Evolutionary conservation across 768 basidiomycete species (phyloP), one percentile per base, ranked within the genome.

Genomic region (Dioszegia aurantiaca): DNA sequence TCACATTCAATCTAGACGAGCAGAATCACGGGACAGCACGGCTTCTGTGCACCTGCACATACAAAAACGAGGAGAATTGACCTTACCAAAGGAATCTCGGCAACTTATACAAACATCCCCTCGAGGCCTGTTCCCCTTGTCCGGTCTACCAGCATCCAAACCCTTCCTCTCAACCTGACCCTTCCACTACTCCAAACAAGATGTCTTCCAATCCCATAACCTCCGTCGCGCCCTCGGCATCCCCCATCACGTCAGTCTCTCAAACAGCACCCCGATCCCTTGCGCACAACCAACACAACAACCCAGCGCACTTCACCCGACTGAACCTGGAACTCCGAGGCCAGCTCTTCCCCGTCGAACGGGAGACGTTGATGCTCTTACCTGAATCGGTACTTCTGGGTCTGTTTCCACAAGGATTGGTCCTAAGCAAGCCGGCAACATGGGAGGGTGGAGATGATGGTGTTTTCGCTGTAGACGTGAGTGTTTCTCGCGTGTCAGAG

Each of bases 291-390:
- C 65, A 70, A 54, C 33, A 61, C 16, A 65, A 63, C 31, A 88
- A 91, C 78, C 89, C 89, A 4, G 88, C 90, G 79, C 83, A 94
- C 39, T 83, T 97, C 63, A 87, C 90, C 24, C 83, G 90, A 67
- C 82, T 99, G 67, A 83, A 88, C 54, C 85, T 99, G 67, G 95
- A 98, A 79, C 83, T 99, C 36, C 86, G 95, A 63, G 92, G 92
- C 56, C 82, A 79, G 67, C 86, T 91, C 61, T 93, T 98, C 79
- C 86, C 89, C 60, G 90, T 99, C 42, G 95, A 98, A 79, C 83
- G 94, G 65, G 94, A 98, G 79, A 92, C 89, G 5, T 87, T 99
- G 73, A 95, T 98, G 92, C 90, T 93, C 75, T 82, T 99, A 19
- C 95, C 95, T 1, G 95, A 99, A 83, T 91, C 89, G 17, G 91